These are phyloP conservation scores for Dendrocalamus latiflorus DNA, from an alignment of 202 grass and related monocot species.

Conservation along the genomic window DNA sequence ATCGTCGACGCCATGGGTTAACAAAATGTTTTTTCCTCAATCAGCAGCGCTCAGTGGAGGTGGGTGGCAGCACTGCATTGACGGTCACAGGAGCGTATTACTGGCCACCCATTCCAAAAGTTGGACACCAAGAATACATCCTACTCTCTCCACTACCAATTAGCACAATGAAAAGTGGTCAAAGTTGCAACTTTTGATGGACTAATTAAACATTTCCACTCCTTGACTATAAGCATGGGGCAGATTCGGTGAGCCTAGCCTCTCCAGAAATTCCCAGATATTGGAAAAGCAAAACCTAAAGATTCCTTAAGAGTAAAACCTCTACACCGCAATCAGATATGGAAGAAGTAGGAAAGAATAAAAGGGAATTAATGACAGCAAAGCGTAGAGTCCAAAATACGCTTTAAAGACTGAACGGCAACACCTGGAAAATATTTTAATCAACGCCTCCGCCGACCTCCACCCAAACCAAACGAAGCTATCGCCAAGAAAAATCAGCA, in stretches of 20 bases:
- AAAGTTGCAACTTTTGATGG: neutral
- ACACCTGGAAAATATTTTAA: neutral
- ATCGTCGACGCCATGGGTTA: conserved; percentile 39
- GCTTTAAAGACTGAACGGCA: neutral
- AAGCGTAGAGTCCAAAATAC: neutral
- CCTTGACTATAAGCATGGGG: neutral
- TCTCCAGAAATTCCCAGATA: neutral
- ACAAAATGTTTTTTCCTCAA: neutral
- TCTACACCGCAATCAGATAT: neutral
- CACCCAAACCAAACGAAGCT: neutral
- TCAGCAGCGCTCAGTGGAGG: neutral
- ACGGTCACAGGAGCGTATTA: conserved; percentile 21
- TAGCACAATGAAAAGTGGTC: neutral
- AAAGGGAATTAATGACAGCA: neutral
- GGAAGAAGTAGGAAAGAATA: neutral
- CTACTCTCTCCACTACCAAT: conserved; percentile 6
- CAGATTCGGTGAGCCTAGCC: neutral
- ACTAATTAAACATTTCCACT: neutral
- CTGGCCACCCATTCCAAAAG: neutral
- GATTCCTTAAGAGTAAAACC: neutral
- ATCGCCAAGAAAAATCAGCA: neutral
- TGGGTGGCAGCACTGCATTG: neutral
- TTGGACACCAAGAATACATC: neutral
- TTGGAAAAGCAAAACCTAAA: neutral
- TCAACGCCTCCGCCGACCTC: neutral